Evolutionary conservation across 1,284 basidiomycete species (phyloP).

Genomic region (Serendipita sp.): DNA sequence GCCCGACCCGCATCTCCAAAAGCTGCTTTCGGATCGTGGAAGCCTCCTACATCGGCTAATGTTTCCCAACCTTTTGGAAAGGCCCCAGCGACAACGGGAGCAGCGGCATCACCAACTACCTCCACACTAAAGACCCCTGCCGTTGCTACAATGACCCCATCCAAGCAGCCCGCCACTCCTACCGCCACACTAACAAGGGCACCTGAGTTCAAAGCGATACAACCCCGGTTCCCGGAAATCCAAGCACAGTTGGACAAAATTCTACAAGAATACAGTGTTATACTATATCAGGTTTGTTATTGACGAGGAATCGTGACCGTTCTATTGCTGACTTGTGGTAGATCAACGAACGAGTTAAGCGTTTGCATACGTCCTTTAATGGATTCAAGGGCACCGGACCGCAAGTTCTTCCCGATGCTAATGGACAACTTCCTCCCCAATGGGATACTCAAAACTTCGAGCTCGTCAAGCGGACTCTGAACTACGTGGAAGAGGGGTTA

Average conservation of each 20-base stretch:
- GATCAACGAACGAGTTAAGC: not conserved
- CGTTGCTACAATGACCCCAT: not conserved
- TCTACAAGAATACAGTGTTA: not conserved
- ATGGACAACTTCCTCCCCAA: conserved; percentile 35
- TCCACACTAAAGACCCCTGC: conserved; percentile 10
- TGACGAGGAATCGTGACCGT: conserved; percentile 18
- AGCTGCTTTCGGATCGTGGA: conserved; percentile 7
- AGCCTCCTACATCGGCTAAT: not conserved
- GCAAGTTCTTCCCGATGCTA: conserved; percentile 27
- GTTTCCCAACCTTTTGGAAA: too few relatives aligned
- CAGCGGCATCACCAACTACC: not conserved
- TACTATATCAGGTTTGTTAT: conserved; percentile 29
- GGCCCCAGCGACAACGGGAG: not conserved
- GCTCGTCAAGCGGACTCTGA: conserved; percentile 14
- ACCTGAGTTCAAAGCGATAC: conserved; percentile 12
- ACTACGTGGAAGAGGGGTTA: conserved; percentile 37
- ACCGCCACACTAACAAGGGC: conserved; percentile 12
- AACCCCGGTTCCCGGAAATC: conserved; percentile 23
- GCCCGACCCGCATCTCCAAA: conserved; percentile 8
- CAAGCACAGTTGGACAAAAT: conserved; percentile 43
- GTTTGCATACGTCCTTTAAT: not conserved
- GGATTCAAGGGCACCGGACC: conserved; percentile 23
- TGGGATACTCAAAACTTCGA: conserved; percentile 39
- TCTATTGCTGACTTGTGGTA: conserved; percentile 2
- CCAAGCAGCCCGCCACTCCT: conserved; percentile 15